A percentile compares a stretch with the other conserved stretches of the same genome.
phyloP scores from a whole-genome alignment of 163 green algal genomes.

The Botryococcus braunii region DNA sequence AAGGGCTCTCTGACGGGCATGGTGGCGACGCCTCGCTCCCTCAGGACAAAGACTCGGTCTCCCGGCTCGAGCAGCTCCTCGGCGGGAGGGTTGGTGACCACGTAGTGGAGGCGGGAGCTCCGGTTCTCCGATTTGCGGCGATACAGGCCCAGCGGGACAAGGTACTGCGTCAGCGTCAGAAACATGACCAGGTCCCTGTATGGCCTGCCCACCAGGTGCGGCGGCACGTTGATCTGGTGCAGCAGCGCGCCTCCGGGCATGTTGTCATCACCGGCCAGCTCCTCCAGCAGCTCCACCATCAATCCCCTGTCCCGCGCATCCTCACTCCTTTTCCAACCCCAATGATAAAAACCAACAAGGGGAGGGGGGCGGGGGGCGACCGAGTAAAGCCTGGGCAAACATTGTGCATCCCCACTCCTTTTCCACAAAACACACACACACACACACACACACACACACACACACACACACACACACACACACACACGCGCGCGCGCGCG shows the following conservation, averaged over 20 bases:
- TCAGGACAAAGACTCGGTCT: slow-evolving; percentile 56
- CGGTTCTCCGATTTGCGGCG: slow-evolving; percentile 54
- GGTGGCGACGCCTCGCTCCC: slow-evolving; percentile 18
- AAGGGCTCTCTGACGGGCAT: too few relatives aligned
- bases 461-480: too few relatives aligned
- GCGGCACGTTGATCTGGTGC: slow-evolving; percentile 39
- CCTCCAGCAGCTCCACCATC: slow-evolving; percentile 37
- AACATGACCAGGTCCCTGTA: slow-evolving; percentile 56
- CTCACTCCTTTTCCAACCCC: too few relatives aligned
- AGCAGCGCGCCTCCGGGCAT: slow-evolving; percentile 39
- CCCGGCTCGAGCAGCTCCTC: slow-evolving; percentile 33
- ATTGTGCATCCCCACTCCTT: too few relatives aligned
- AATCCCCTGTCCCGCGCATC: slow-evolving; percentile 20
- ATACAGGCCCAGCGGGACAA: slow-evolving; percentile 56
- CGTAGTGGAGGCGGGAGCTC: slow-evolving; percentile 46
- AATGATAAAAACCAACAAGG: too few relatives aligned
- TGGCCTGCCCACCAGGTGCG: slow-evolving; percentile 28
- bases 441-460: too few relatives aligned
- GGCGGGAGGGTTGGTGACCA: slow-evolving; percentile 46
- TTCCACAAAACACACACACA: too few relatives aligned
- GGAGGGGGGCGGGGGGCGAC: too few relatives aligned
- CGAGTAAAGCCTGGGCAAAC: too few relatives aligned
- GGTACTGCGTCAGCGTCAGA: slow-evolving; percentile 19
- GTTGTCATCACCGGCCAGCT: slow-evolving; percentile 48
- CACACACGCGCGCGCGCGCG: too few relatives aligned